phyloP scores from a whole-genome alignment of 2,329 filamentous ascomycete species.

The Chaetomium olivaceum region DNA sequence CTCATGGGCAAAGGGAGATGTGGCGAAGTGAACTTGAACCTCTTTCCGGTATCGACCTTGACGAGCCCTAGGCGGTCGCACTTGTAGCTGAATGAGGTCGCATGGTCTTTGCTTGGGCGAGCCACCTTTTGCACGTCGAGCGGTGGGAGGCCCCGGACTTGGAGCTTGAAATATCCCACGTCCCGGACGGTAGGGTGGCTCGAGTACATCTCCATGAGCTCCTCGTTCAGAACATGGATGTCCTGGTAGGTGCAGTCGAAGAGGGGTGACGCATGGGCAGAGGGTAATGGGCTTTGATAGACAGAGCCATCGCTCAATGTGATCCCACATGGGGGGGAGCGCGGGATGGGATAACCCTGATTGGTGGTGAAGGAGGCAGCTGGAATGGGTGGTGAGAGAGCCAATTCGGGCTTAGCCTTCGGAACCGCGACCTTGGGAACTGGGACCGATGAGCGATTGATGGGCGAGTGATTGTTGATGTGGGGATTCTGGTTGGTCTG shows the following conservation, averaged over 20 bases:
- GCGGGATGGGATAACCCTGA: background rate
- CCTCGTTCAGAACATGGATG: constrained; percentile 32
- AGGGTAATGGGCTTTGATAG: constrained; percentile 17
- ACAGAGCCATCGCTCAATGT: constrained; percentile 25
- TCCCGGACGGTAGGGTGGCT: constrained; percentile 30
- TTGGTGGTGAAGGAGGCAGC: background rate
- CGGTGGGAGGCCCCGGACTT: constrained; percentile 29
- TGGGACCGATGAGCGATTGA: background rate
- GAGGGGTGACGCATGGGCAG: constrained; percentile 27
- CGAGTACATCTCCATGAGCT: constrained; percentile 32
- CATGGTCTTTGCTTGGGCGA: constrained; percentile 30
- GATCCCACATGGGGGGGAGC: constrained; percentile 3
- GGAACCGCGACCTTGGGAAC: background rate
- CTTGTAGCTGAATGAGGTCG: constrained; percentile 32
- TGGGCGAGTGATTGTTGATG: background rate
- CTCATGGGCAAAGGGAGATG: constrained; percentile 28
- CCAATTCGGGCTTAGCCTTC: background rate
- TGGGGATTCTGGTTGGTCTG: background rate
- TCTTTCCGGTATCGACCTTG: constrained; percentile 33
- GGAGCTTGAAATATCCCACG: constrained; percentile 33
- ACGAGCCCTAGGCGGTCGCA: constrained; percentile 28
- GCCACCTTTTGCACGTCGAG: constrained; percentile 27
- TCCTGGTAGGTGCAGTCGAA: constrained; percentile 33
- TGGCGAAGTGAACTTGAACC: constrained; percentile 26
- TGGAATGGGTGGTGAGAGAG: background rate